These are phyloP conservation scores for Wickerhamia fluorescens DNA, from an alignment of 805 yeast genomes.

Conservation along the genomic window DNA sequence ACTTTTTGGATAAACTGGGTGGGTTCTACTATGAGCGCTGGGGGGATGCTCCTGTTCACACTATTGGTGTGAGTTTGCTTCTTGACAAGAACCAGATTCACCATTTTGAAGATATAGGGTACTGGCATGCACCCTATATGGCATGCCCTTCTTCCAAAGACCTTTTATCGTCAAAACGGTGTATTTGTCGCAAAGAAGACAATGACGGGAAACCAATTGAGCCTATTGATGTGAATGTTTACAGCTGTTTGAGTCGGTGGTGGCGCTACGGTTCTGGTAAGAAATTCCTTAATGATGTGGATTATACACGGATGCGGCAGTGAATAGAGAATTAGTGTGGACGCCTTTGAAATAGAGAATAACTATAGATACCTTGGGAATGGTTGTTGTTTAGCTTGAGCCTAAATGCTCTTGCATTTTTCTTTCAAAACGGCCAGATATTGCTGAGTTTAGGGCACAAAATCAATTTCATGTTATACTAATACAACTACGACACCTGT, in stretches of 20 bases:
- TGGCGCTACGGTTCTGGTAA: slow-evolving; percentile 68
- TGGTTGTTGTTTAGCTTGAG: too few relatives aligned
- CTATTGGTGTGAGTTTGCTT: slow-evolving; percentile 29
- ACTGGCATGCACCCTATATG: slow-evolving; percentile 36
- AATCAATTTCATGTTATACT: too few relatives aligned
- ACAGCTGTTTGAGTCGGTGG: slow-evolving; percentile 68
- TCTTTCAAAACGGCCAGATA: too few relatives aligned
- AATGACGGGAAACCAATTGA: slow-evolving; percentile 8
- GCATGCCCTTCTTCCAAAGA: slow-evolving; percentile 34
- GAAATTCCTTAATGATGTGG: slow-evolving; percentile 41
- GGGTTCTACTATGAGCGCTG: slow-evolving; percentile 57
- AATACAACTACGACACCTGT: too few relatives aligned
- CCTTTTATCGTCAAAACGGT: slow-evolving; percentile 26
- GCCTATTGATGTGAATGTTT: slow-evolving; percentile 39
- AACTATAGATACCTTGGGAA: too few relatives aligned
- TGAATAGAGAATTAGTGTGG: too few relatives aligned
- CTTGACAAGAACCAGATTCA: slow-evolving; percentile 32
- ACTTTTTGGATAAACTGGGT: slow-evolving; percentile 38
- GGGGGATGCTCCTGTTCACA: slow-evolving; percentile 50
- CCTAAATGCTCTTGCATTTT: too few relatives aligned
- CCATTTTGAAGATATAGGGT: slow-evolving; percentile 40
- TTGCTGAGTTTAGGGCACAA: too few relatives aligned
- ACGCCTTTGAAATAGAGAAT: too few relatives aligned
- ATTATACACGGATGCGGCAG: too few relatives aligned
- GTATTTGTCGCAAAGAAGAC: slow-evolving; percentile 24